Evolutionary conservation across 441 rosid species (phyloP), one percentile per base, ranked within the genome.

Genomic region (Codiaeum variegatum): DNA sequence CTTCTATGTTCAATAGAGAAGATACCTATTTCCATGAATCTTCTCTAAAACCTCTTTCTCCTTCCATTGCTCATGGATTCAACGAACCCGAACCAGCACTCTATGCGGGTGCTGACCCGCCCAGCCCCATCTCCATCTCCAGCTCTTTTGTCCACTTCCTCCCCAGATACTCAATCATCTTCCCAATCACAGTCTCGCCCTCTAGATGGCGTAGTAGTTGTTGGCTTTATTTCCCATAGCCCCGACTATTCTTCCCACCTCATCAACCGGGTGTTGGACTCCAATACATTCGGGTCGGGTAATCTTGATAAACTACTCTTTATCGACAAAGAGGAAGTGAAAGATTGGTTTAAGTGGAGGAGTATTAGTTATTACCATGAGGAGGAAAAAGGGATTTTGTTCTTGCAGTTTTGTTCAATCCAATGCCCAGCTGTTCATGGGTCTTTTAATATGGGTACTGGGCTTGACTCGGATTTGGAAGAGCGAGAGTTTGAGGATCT

Each of bases 51-150:
- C 16, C 21, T 21, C 28, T 55, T 15, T 18, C 6, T 11, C 47
- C 40, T 26, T 24, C 38, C 67, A 5, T 52, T 74, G 51, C 46
- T 63, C 42, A 90, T 88, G 93, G 85, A 83, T 77, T 75, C 85
- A 32, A 85, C 83, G 29, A 62, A 56, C 34, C 75, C 65, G 38
- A 85, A 80, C 73, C 84, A 84, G 6, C 83, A 79, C 62, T 63
- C 90, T 29, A 79, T 87, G 81, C 97, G 93, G 85, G 92, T 90
- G 78, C 78, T 90, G 66, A 84, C 88, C 77, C 92, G 91, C 34
- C 88, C 90, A 12, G 85, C 84, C 32, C 23, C 67, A 13, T 74
- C 79, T 13, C 1, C 84, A 24, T 3, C 79, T 81, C 79, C 83
- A 3, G 47, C 63, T 11, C 81, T 79, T 31, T 24, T 62, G 24